Base-by-base conservation (phyloP, 2,329 filamentous ascomycete species). In the Diplodia mutila region DNA sequence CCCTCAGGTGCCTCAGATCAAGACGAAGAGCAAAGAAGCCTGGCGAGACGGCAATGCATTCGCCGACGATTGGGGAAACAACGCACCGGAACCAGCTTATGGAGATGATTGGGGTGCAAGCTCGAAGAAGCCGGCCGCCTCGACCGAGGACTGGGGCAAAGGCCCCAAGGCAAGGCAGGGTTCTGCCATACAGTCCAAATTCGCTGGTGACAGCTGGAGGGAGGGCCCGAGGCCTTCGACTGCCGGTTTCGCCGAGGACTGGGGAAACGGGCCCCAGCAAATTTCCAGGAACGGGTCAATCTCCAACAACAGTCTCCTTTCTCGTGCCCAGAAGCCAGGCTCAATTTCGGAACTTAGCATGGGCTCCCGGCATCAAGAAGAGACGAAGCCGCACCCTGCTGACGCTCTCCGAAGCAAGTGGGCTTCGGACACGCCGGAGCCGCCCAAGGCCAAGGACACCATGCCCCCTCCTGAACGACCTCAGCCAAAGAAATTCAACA, bases 61-160 rank as follows among this genome's bases (percentile, higher is more conserved):
- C 29, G 42, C 65, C 18, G 53, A 39, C 21, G 65, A 66, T 16
- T 66, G 53, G 65, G 53, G 65, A 3, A 52, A 37, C 14, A 39
- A 54, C 23, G 25, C 37, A 5, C 34, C 63, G 1, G 51, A 66
- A n/a, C 21, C 52, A 12, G 4, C 63, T 4, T 52, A 49, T 23
- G 53, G 52, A 16, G 54, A 66, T 34, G 65, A 66, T 18, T 61
- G 65, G 65, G 54, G 32, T 21, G 54, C 53, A 16, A 39, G 53
- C 29, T 51, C 49, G n/a, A 64, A 64, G 48, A 64, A 64, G 21
- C 23, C 53, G 23, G 21, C 53, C 37, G 46, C 8, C 25, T 61
- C 59, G n/a, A 32, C 65, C 14, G 65, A 66, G 3, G 65, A 66
- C 53, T 66, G 64, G 64, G 27, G 42, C n/a, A 32, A 34, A 18